Evolutionary conservation across 2,329 filamentous ascomycete genomes (phyloP).

Genomic region (Anthostomella pinea): DNA sequence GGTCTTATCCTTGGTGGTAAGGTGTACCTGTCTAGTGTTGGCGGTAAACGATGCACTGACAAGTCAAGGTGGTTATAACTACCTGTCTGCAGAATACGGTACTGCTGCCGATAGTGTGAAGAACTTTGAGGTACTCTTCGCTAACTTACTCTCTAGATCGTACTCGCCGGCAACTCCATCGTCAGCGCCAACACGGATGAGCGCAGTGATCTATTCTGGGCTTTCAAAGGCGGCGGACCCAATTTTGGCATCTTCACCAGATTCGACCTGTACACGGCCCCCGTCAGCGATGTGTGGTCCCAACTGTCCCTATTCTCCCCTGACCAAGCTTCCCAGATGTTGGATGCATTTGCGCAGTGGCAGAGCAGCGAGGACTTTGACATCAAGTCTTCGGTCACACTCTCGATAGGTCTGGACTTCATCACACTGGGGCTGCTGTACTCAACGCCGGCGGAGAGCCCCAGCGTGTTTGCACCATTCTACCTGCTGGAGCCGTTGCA

Average conservation of each 20-base stretch:
- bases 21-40: conserved; percentile 7
- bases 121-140: conserved; percentile 31
- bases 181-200: conserved; percentile 35
- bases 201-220: conserved; percentile 44
- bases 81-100: conserved; percentile 28
- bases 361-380: conserved; percentile 24
- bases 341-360: conserved; percentile 28
- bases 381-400: conserved; percentile 17
- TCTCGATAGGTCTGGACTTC: conserved; percentile 17
- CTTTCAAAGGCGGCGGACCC: conserved; percentile 45
- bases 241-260: conserved; percentile 44
- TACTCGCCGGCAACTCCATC: conserved; percentile 41
- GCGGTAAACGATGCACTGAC: conserved; percentile 1
- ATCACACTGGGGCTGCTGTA: conserved; percentile 22
- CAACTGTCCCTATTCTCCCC: conserved; percentile 13
- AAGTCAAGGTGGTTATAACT: conserved; percentile 19
- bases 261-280: conserved; percentile 31
- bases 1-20: conserved; percentile 30
- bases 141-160: conserved; percentile 32
- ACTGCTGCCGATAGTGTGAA: conserved; percentile 42
- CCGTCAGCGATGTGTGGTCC: conserved; percentile 25
- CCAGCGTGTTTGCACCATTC: conserved; percentile 23
- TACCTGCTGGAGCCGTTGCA: conserved; percentile 10
- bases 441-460: conserved; percentile 13
- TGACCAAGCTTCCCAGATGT: conserved; percentile 19